Evolutionary conservation across 2,329 filamentous ascomycete genomes (phyloP).

Genomic region (Colletotrichum sp.): DNA sequence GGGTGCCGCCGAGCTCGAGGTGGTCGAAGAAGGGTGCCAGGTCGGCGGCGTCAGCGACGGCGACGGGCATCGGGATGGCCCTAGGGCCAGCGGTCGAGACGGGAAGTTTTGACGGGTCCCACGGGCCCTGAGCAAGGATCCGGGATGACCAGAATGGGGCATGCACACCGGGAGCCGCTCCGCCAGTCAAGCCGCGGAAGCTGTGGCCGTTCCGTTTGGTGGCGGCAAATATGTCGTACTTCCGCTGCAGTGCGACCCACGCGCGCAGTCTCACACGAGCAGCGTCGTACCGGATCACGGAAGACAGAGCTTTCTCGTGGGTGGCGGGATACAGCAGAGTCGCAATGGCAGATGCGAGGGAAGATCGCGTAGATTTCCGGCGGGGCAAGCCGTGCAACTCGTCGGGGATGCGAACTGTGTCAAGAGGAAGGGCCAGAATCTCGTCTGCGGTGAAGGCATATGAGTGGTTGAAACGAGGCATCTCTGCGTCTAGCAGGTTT

Average conservation of each 20-base stretch:
- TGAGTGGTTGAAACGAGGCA: constrained; percentile 33
- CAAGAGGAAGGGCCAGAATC: constrained; percentile 37
- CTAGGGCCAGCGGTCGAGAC: constrained; percentile 34
- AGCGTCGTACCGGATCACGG: constrained; percentile 41
- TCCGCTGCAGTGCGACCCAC: constrained; percentile 39
- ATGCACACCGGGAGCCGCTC: constrained; percentile 35
- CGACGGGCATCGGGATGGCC: constrained; percentile 39
- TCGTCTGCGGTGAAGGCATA: constrained; percentile 37
- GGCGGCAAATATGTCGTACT: constrained; percentile 36
- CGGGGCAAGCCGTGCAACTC: constrained; percentile 37
- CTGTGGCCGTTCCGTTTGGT: constrained; percentile 36
- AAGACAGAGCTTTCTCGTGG: constrained; percentile 37
- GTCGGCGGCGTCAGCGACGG: constrained; percentile 32
- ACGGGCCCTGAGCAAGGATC: constrained; percentile 37
- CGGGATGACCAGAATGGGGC: constrained; percentile 36
- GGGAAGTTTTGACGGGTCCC: constrained; percentile 33
- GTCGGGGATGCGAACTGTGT: constrained; percentile 32
- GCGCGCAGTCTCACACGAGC: constrained; percentile 40
- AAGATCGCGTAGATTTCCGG: constrained; percentile 35
- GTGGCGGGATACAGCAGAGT: constrained; percentile 36
- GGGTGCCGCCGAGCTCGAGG: constrained; percentile 34
- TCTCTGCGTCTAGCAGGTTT: constrained; percentile 27
- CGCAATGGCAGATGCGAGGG: constrained; percentile 34
- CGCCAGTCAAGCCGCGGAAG: constrained; percentile 30
- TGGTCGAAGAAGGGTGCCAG: constrained; percentile 39